phyloP scores from a whole-genome alignment of 2,329 filamentous ascomycete genomes.

The Epichloe amarillans region DNA sequence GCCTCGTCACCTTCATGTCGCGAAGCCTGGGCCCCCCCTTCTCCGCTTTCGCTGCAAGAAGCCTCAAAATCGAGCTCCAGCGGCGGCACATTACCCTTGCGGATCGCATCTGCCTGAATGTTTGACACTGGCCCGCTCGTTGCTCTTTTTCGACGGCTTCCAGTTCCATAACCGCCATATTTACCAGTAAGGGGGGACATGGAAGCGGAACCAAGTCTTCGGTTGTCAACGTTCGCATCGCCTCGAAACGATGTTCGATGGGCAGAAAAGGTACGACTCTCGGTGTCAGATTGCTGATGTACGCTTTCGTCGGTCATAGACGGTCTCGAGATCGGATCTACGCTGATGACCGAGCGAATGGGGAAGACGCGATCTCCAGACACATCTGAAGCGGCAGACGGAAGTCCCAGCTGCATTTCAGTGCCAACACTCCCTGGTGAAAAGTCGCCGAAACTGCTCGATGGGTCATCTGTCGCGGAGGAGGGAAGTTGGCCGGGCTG shows the following conservation, averaged over 20 bases:
- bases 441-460: slow-evolving; percentile 9
- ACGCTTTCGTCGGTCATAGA: slow-evolving; percentile 28
- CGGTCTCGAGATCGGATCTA: slow-evolving; percentile 40
- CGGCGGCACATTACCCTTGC: slow-evolving; percentile 22
- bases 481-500: neutral
- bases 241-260: slow-evolving; percentile 17
- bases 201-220: slow-evolving; percentile 14
- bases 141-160: slow-evolving; percentile 20
- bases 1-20: neutral
- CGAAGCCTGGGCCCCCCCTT: neutral
- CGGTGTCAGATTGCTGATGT: slow-evolving; percentile 19
- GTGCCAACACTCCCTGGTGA: slow-evolving; percentile 30
- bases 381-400: slow-evolving; percentile 21
- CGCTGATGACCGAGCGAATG: slow-evolving; percentile 66
- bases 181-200: slow-evolving; percentile 9
- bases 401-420: slow-evolving; percentile 24
- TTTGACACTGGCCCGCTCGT: slow-evolving; percentile 28
- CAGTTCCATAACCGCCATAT: neutral
- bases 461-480: neutral
- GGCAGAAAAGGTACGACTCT: slow-evolving; percentile 16
- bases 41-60: slow-evolving; percentile 21
- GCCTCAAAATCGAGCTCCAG: slow-evolving; percentile 19
- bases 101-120: slow-evolving; percentile 30
- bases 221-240: slow-evolving; percentile 16
- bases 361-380: slow-evolving; percentile 57